These are phyloP conservation scores for Harringtonia lauricola DNA, from an alignment of 2,329 filamentous ascomycete species.

Conservation along the genomic window DNA sequence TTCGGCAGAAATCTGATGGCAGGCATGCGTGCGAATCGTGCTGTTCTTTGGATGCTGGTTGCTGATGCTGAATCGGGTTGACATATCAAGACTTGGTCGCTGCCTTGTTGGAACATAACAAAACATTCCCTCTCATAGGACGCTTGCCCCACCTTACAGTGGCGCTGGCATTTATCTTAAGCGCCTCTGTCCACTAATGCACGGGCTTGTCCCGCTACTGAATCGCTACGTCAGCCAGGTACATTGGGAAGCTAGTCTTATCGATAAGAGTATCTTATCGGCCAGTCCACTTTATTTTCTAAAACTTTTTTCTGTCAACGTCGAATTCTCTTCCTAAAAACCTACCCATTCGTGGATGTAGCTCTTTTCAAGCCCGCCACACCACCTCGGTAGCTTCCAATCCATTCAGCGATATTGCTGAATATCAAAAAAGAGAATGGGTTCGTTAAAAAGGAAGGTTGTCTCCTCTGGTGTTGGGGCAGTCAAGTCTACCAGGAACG, in stretches of 20 bases:
- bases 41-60: background rate
- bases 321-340: background rate
- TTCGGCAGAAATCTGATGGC: background rate
- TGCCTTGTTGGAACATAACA: background rate
- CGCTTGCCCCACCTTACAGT: too few relatives aligned
- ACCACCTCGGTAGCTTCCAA: conserved; percentile 2
- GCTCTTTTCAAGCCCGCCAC: background rate
- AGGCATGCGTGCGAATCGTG: background rate
- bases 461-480: conserved; percentile 3
- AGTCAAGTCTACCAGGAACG: conserved; percentile 3
- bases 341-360: background rate
- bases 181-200: too few relatives aligned
- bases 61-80: too few relatives aligned
- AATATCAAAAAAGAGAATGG: conserved; percentile 3
- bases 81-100: too few relatives aligned
- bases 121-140: too few relatives aligned
- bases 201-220: too few relatives aligned
- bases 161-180: too few relatives aligned
- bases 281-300: background rate
- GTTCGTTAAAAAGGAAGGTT: conserved; percentile 13
- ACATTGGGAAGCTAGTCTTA: background rate
- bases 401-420: background rate
- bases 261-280: conserved; percentile 3
- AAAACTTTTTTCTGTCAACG: conserved; percentile 2
- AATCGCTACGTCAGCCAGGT: too few relatives aligned